phyloP scores from a whole-genome alignment of 441 rosid species.

The Populus hybrid region DNA sequence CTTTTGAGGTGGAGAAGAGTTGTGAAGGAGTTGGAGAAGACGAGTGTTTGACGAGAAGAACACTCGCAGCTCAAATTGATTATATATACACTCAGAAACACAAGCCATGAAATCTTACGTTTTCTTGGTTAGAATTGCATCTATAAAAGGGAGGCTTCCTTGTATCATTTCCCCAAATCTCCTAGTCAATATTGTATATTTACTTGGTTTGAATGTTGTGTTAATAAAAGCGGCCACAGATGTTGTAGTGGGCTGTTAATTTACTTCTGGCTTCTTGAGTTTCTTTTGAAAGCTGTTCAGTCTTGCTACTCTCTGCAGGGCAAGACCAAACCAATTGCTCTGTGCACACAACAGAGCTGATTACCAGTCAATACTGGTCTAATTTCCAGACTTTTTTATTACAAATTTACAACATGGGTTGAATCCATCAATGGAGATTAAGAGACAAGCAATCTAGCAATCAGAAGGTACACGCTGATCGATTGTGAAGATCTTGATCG shows the following conservation, averaged over 20 bases:
- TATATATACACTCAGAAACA: constrained; percentile 57
- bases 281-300: background rate
- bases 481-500: background rate
- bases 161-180: background rate
- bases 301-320: background rate
- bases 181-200: background rate
- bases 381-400: background rate
- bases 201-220: background rate
- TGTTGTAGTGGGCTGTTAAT: background rate
- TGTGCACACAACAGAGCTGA: background rate
- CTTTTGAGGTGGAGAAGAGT: constrained; percentile 23
- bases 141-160: background rate
- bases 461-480: background rate
- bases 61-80: constrained; percentile 54
- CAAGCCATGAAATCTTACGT: constrained; percentile 23
- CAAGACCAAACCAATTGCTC: background rate
- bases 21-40: constrained; percentile 50
- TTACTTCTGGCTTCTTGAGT: background rate
- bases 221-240: background rate
- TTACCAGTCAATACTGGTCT: background rate
- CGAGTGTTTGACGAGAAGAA: constrained; percentile 51
- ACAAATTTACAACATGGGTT: background rate
- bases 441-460: background rate
- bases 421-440: background rate
- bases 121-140: background rate